Conservation (phyloP, 805 yeast species). For the Candida peoriensis region DNA sequence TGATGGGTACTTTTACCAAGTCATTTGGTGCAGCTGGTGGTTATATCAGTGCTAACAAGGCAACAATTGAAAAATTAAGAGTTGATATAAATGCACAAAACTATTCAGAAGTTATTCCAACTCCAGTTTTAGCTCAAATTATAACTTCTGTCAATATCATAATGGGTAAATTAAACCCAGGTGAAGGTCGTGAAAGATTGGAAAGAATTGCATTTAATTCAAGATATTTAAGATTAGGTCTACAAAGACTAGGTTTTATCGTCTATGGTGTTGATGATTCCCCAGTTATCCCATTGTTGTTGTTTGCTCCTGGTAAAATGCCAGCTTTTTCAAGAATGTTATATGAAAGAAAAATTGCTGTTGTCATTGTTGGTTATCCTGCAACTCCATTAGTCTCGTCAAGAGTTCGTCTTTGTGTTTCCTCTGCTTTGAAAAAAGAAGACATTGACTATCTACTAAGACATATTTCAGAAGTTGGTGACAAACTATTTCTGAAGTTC, state of each 20-base stretch:
- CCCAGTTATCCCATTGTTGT: conserved; percentile 86
- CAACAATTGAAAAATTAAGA: conserved; percentile 69
- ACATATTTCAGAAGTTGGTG: conserved; percentile 75
- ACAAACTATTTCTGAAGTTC: conserved; percentile 65
- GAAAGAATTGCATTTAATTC: conserved; percentile 95
- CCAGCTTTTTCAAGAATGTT: conserved; percentile 84
- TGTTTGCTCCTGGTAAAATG: conserved; percentile 92
- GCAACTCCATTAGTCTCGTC: conserved; percentile 91
- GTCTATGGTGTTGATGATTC: conserved; percentile 95
- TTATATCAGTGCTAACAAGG: conserved; percentile 74
- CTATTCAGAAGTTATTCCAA: conserved; percentile 85
- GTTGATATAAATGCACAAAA: conserved; percentile 64
- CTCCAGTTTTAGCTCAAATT: conserved; percentile 88
- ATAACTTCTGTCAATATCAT: conserved; percentile 73
- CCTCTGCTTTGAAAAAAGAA: conserved; percentile 87
- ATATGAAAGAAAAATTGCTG: conserved; percentile 77
- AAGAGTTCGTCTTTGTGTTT: conserved; percentile 89
- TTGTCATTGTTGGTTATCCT: conserved; percentile 96
- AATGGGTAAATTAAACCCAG: conserved; percentile 78
- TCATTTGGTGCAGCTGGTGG: conserved; percentile 99
- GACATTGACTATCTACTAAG: conserved; percentile 80
- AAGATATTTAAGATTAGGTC: conserved; percentile 84
- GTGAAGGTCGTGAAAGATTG: conserved; percentile 88
- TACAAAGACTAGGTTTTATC: conserved; percentile 89
- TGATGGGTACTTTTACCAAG: conserved; percentile 98